Conservation (phyloP, 495 filamentous ascomycete species). For the Annulohypoxylon moriforme region DNA sequence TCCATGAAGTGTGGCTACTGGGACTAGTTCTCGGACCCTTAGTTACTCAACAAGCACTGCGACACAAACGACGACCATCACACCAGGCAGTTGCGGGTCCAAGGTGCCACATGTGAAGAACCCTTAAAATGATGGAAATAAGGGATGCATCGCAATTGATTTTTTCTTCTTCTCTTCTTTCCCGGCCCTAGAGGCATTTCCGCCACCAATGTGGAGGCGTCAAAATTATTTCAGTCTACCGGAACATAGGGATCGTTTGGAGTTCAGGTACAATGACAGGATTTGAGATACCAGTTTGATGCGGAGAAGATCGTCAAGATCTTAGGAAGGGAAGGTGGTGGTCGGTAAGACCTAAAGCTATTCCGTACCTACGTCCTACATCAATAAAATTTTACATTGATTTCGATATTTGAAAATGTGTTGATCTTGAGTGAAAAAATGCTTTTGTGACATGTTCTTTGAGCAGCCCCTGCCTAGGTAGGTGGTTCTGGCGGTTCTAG, state of each 20-base stretch:
- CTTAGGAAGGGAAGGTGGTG: constrained; percentile 20
- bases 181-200: constrained; percentile 34
- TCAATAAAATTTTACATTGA: constrained; percentile 28
- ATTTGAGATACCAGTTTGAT: constrained; percentile 37
- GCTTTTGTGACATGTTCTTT: neutral
- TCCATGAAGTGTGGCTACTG: constrained; percentile 34
- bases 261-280: constrained; percentile 27
- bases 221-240: constrained; percentile 6
- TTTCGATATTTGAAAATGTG: neutral
- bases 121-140: neutral
- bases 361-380: constrained; percentile 12
- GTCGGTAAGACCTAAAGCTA: constrained; percentile 11
- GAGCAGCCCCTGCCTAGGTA: neutral
- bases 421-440: neutral
- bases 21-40: constrained; percentile 17
- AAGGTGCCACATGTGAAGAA: constrained; percentile 22
- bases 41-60: constrained; percentile 29
- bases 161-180: constrained; percentile 29
- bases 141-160: neutral
- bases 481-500: neutral
- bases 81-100: constrained; percentile 16
- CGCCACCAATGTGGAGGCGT: constrained; percentile 3
- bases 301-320: constrained; percentile 4
- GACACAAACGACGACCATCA: constrained; percentile 24
- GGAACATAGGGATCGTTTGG: constrained; percentile 22